Base-by-base conservation (phyloP, 345 rosid genomes). In the Gynandropsis gynandra region DNA sequence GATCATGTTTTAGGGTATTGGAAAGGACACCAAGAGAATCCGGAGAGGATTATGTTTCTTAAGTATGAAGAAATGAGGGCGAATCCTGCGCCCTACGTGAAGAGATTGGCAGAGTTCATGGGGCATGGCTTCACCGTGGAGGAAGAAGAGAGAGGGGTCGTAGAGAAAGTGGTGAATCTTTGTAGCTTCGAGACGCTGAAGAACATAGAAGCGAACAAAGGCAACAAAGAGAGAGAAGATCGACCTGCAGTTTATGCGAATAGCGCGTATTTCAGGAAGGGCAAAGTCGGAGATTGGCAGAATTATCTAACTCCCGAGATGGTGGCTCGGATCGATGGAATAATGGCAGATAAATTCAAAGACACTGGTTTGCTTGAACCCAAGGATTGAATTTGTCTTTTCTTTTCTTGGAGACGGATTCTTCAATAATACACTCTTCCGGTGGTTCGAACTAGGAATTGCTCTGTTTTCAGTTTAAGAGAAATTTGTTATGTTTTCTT, bases 221-320 rank as follows among this genome's bases (percentile, higher is more conserved):
- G 18, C 1, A 69, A 75, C 5, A 51, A 52, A 7, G 59, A 59
- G 3, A 54, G 65, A 7, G 47, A 27, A 10, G 61, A 58, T 21
- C 65, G 59, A n/a, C 48, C 50, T 41, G 55, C 58, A 7, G 61
- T 52, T 17, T 36, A 10, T 12, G 37, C 54, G 0, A 69, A 72
- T 19, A 61, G 58, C 32, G 59, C 56, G 1, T 69, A 35, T 36
- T 69, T 65, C 12, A 66, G 73, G 45, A 64, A 76, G 66, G 77
- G 77, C 0, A 54, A 57, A 20, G 77, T 69, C 53, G 77, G 77
- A 9, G 78, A 70, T 11, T 76, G 71, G 72, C 10, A 50, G 61
- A 67, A 61, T 39, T 71, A 58, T 65, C 4, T 72, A 38, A 52
- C 68, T 12, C 16, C 52, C 4, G 61, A 68, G 56, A 76, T 72